phyloP scores from a whole-genome alignment of 78 protist species.

The Dictyostelium intermedium region DNA sequence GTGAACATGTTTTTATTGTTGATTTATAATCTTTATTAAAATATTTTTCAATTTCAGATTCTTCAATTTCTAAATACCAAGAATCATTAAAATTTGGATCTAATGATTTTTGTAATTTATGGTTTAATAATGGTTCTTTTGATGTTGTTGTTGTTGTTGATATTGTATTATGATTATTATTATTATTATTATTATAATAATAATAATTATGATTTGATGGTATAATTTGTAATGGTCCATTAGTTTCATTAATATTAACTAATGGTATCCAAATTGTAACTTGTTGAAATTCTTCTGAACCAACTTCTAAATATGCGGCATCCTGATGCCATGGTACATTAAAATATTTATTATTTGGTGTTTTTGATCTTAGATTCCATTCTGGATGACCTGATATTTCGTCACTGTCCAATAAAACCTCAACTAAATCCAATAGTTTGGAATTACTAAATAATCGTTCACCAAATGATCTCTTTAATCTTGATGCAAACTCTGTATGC shows the following conservation, averaged over 20 bases:
- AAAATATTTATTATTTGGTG: slow-evolving; percentile 33
- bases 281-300: slow-evolving; percentile 36
- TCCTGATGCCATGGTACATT: slow-evolving; percentile 74
- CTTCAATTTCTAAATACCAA: slow-evolving; percentile 49
- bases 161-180: not conserved
- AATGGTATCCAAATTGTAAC: slow-evolving; percentile 52
- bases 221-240: slow-evolving; percentile 35
- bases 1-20: not conserved
- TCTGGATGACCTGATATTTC: slow-evolving; percentile 72
- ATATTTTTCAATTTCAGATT: not conserved
- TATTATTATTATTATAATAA: not conserved
- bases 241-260: slow-evolving; percentile 1
- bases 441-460: not conserved
- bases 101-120: not conserved
- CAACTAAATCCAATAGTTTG: not conserved
- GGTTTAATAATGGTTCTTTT: not conserved
- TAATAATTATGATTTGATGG: no score
- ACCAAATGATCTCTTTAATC: slow-evolving; percentile 36
- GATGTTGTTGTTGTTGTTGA: no score
- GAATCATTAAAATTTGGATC: slow-evolving; percentile 11
- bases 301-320: slow-evolving; percentile 21
- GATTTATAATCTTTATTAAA: not conserved
- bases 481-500: slow-evolving; percentile 45
- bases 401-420: not conserved
- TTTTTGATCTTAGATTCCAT: slow-evolving; percentile 68